phyloP scores from a whole-genome alignment of 2,329 filamentous ascomycete species.

The Aspergillus amoenus region DNA sequence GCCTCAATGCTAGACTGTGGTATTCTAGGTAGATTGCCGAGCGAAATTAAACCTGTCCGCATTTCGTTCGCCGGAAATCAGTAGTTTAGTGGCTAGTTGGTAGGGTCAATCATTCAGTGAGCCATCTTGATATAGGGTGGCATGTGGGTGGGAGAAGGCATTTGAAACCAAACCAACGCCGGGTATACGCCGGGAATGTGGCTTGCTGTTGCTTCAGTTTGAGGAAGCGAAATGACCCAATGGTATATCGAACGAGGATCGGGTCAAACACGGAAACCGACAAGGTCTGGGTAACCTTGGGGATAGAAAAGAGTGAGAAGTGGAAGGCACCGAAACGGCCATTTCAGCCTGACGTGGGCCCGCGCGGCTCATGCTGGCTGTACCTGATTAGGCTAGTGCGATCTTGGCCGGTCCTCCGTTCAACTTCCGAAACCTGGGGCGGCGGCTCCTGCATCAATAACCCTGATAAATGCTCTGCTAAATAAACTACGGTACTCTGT shows the following conservation, averaged over 20 bases:
- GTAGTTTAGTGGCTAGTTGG: not conserved
- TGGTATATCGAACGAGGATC: not conserved
- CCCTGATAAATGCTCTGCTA: too few relatives aligned
- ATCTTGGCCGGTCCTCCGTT: not conserved
- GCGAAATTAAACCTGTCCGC: not conserved
- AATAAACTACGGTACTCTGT: too few relatives aligned
- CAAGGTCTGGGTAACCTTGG: not conserved
- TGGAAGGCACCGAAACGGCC: slow-evolving; percentile 15
- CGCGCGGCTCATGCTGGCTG: slow-evolving; percentile 9
- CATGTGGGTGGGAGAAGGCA: not conserved
- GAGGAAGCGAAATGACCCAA: not conserved
- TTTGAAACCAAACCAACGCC: not conserved
- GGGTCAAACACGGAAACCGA: not conserved
- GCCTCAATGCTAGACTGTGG: slow-evolving; percentile 12
- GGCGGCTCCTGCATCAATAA: too few relatives aligned
- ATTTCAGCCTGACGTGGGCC: slow-evolving; percentile 24
- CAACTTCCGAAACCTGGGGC: not conserved
- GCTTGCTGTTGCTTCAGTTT: not conserved
- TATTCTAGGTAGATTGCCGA: not conserved
- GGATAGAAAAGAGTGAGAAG: slow-evolving; percentile 7
- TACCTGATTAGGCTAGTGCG: slow-evolving; percentile 22
- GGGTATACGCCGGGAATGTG: not conserved
- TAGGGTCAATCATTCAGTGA: not conserved
- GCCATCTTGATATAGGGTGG: not conserved
- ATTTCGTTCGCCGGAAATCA: not conserved